Evolutionary conservation across 371 early-diverging fungal species (phyloP), one percentile per base, ranked within the genome.

Genomic region (Haplosporangium sp.): DNA sequence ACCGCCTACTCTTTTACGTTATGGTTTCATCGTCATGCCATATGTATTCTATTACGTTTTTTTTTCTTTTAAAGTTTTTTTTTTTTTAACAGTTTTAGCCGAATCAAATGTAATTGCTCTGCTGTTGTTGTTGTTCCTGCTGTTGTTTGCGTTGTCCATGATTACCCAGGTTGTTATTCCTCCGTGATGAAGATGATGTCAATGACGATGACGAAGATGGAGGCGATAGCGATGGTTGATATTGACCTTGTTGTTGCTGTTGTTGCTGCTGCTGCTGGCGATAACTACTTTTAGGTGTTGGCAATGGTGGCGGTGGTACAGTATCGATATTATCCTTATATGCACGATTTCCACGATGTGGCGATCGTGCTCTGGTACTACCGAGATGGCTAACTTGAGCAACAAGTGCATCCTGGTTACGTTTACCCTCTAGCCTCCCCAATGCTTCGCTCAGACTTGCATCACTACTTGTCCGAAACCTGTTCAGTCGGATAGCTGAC

Each of bases 261-360:
- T 59, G 62, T n/a, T 1, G 47, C 42, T 72, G 58, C 9, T 47
- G 66, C 10, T 69, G 70, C 39, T 76, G 71, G 15, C 76, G 70
- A 55, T 62, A 76, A 1, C 19, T 66, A 48, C 69, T 66, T 63
- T 74, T 74, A 11, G 77, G 69, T n/a, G 69, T 65, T 5, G 77
- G 73, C 2, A 72, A 44, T 1, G 77, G 76, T 82, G 67, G 50
- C 48, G 71, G 47, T 69, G 87, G 27, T 56, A 71, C 37, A 75
- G 76, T 83, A 81, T 86, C 37, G 73, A 82, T 50, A 63, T 71
- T 66, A 69, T 83, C 64, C 71, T 73, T 13, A 83, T 84, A 62
- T 73, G 85, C 34, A 75, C 87, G 56, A 82, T 83, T 44, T 77
- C 89, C 27, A 65, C 84, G 40, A 11, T 78, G 67, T 2, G 79